phyloP scores from a whole-genome alignment of 2,329 filamentous ascomycete genomes.

The Sclerotinia nivalis region DNA sequence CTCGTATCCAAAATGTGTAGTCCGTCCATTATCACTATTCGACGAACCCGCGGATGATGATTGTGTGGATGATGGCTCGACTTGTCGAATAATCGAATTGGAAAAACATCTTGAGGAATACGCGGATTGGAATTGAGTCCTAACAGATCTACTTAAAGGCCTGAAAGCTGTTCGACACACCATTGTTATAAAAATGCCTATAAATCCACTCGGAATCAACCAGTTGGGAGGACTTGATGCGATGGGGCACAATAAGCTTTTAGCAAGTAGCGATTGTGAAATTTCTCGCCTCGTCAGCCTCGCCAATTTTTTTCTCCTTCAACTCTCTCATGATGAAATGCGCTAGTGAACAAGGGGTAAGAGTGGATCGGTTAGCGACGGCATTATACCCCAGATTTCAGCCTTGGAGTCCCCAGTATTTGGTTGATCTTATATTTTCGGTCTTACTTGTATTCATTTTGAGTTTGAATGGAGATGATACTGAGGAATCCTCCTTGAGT shows the following conservation, averaged over 20 bases:
- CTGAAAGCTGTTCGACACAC: slow-evolving; percentile 32
- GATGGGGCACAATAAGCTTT: not conserved
- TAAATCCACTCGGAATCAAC: not conserved
- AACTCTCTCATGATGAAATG: not conserved
- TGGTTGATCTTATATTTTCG: not conserved
- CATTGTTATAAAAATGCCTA: slow-evolving; percentile 26
- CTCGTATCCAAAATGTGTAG: slow-evolving; percentile 43
- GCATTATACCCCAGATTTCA: slow-evolving; percentile 20
- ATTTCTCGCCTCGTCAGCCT: slow-evolving; percentile 23
- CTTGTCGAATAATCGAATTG: slow-evolving; percentile 27
- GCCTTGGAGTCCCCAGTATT: slow-evolving; percentile 18
- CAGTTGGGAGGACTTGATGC: not conserved
- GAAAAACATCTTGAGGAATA: slow-evolving; percentile 21
- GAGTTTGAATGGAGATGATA: not conserved
- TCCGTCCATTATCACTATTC: slow-evolving; percentile 35
- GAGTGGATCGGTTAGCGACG: slow-evolving; percentile 16
- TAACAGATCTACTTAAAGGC: slow-evolving; percentile 30
- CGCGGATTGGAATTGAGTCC: slow-evolving; percentile 25
- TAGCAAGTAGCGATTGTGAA: not conserved
- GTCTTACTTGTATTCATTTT: not conserved
- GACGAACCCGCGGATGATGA: slow-evolving; percentile 26
- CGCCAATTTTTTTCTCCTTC: not conserved
- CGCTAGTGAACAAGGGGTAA: not conserved
- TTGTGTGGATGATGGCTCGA: slow-evolving; percentile 24
- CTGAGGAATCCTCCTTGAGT: not conserved